These are phyloP conservation scores for Cyphellophora attinorum DNA, from an alignment of 2,329 filamentous ascomycete species.

Conservation along the genomic window DNA sequence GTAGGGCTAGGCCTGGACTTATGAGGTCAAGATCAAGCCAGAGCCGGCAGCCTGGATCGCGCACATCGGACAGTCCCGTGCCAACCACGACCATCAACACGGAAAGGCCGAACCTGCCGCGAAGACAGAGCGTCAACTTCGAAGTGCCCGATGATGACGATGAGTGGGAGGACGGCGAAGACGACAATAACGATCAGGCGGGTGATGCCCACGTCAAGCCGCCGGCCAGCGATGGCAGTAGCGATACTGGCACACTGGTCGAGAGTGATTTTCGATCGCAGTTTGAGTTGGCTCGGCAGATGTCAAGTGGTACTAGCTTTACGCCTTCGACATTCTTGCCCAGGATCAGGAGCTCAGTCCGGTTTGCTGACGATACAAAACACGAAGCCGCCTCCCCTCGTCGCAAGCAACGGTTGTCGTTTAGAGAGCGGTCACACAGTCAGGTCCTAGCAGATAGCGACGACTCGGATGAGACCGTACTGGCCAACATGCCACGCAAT, in stretches of 20 bases:
- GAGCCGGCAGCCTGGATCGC: no score
- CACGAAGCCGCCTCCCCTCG: conserved; percentile 16
- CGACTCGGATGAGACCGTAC: conserved; percentile 2
- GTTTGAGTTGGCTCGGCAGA: conserved; percentile 23
- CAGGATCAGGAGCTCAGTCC: conserved; percentile 1
- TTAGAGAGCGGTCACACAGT: conserved; percentile 5
- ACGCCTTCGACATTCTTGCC: not conserved
- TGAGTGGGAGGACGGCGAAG: no score
- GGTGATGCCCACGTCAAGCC: no score
- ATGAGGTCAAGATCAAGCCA: conserved; percentile 12
- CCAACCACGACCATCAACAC: no score
- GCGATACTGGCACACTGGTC: conserved; percentile 21
- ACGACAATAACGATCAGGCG: no score
- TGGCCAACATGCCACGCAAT: conserved; percentile 10
- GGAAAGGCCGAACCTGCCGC: no score
- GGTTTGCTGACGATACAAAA: conserved; percentile 12
- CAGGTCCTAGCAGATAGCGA: conserved; percentile 7
- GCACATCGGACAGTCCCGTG: no score
- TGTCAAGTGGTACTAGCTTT: conserved; percentile 14
- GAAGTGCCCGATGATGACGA: no score
- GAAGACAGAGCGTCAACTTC: no score
- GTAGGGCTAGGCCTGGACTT: conserved; percentile 6
- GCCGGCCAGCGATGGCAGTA: no score
- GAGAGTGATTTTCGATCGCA: conserved; percentile 27
- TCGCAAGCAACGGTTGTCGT: conserved; percentile 10